A percentile compares a stretch with the other conserved stretches of the same genome.
These are phyloP conservation scores for Ophiostoma australiae DNA, from an alignment of 2,329 filamentous ascomycete genomes.

Conservation along the genomic window DNA sequence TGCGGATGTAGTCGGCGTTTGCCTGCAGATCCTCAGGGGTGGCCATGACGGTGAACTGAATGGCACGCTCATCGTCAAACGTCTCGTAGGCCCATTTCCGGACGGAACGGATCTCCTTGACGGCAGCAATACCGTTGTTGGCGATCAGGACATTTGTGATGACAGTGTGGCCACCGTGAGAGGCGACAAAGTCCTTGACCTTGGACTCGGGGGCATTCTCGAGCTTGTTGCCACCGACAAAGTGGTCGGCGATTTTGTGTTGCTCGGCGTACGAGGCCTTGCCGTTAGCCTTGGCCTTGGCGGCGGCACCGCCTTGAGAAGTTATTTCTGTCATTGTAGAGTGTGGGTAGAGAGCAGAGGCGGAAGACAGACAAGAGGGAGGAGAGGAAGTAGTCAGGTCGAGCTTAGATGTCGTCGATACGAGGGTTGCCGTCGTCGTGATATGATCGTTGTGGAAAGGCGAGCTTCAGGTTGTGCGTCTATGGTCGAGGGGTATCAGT, in stretches of 20 bases:
- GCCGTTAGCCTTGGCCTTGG: slow-evolving; percentile 46
- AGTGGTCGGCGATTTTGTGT: slow-evolving; percentile 81
- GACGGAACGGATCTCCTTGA: slow-evolving; percentile 98
- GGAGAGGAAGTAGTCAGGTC: slow-evolving; percentile 2
- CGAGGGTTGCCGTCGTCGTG: not conserved
- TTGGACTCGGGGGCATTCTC: slow-evolving; percentile 74
- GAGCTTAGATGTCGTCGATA: slow-evolving; percentile 5
- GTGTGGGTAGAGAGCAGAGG: not conserved
- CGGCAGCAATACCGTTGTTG: slow-evolving; percentile 98
- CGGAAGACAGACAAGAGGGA: slow-evolving; percentile 4
- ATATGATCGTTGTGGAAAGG: slow-evolving; percentile 4
- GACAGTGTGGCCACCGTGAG: slow-evolving; percentile 89
- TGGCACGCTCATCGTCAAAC: slow-evolving; percentile 95
- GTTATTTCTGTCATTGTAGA: slow-evolving; percentile 47
- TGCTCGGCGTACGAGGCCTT: slow-evolving; percentile 69
- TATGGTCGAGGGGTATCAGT: slow-evolving; percentile 24
- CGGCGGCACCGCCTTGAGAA: slow-evolving; percentile 33
- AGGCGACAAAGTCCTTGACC: slow-evolving; percentile 93
- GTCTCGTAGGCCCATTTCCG: slow-evolving; percentile 99
- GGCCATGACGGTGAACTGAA: slow-evolving; percentile 99
- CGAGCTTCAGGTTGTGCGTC: not conserved
- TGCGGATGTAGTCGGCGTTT: slow-evolving; percentile 98
- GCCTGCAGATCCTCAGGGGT: slow-evolving; percentile 95
- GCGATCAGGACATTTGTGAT: slow-evolving; percentile 98
- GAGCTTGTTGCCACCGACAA: slow-evolving; percentile 90